Evolutionary conservation across 2,329 filamentous ascomycete genomes (phyloP).

Genomic region (Diaporthe australafricana): DNA sequence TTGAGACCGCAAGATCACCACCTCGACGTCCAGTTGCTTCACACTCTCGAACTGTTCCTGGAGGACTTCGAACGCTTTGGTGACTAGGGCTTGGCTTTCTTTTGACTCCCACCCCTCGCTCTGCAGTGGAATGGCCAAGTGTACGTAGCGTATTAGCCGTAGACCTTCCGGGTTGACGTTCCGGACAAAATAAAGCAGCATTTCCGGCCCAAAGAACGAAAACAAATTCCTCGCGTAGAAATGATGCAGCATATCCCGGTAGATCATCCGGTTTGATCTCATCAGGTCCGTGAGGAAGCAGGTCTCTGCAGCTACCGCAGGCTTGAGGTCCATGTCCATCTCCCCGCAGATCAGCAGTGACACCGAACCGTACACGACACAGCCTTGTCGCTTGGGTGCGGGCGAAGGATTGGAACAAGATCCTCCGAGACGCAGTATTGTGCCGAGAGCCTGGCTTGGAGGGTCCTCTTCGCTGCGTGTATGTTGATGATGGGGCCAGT

Average conservation of each 20-base stretch:
- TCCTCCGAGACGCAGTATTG: neutral
- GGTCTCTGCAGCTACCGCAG: neutral
- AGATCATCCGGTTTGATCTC: neutral
- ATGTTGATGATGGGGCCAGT: neutral
- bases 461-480: neutral
- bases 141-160: neutral
- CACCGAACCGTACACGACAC: neutral
- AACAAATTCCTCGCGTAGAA: neutral
- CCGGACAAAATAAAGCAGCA: neutral
- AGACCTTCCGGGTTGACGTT: neutral
- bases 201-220: neutral
- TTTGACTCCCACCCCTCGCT: neutral
- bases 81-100: neutral
- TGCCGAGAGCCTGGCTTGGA: neutral
- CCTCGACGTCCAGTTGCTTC: neutral
- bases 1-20: neutral
- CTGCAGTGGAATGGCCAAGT: neutral
- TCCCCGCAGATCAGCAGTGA: neutral
- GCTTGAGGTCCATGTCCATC: neutral
- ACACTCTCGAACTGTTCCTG: neutral
- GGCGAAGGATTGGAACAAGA: neutral
- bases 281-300: neutral
- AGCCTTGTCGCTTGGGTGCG: neutral
- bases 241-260: neutral
- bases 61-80: neutral